Conservation (phyloP, 345 rosid genomes). For the Syzygium aromaticum region DNA sequence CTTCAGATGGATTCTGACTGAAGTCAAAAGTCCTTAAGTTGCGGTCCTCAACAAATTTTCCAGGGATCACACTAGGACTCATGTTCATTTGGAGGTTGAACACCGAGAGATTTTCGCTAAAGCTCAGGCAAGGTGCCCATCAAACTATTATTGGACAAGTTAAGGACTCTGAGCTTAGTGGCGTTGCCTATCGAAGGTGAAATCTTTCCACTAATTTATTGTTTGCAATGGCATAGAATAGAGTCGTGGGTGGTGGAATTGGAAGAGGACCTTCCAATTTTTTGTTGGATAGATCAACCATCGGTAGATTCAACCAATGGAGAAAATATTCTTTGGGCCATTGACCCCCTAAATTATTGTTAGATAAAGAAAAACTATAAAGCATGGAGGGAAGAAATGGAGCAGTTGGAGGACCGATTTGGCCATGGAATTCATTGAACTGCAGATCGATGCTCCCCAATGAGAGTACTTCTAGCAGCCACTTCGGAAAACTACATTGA, state of each 20-base stretch:
- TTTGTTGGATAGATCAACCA: neutral
- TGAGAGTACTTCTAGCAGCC: neutral
- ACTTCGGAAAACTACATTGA: slow-evolving; percentile 15
- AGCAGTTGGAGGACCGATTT: neutral
- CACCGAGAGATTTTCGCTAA: neutral
- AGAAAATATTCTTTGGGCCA: neutral
- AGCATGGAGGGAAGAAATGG: neutral
- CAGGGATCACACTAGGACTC: neutral
- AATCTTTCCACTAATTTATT: neutral
- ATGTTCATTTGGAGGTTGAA: neutral
- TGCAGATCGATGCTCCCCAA: too few relatives aligned
- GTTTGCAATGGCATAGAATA: neutral
- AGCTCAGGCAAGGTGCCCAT: neutral
- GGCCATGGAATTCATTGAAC: neutral
- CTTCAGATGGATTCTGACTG: neutral
- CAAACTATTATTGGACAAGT: neutral
- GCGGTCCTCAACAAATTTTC: neutral
- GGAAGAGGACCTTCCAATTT: neutral
- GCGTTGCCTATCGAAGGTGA: neutral
- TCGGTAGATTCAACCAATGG: neutral
- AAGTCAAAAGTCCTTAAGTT: neutral
- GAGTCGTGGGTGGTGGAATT: neutral
- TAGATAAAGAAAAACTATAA: neutral
- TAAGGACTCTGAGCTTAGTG: neutral
- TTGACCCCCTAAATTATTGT: neutral